Conservation (phyloP, 805 yeast genomes). For the Yamadazyma scolyti region DNA sequence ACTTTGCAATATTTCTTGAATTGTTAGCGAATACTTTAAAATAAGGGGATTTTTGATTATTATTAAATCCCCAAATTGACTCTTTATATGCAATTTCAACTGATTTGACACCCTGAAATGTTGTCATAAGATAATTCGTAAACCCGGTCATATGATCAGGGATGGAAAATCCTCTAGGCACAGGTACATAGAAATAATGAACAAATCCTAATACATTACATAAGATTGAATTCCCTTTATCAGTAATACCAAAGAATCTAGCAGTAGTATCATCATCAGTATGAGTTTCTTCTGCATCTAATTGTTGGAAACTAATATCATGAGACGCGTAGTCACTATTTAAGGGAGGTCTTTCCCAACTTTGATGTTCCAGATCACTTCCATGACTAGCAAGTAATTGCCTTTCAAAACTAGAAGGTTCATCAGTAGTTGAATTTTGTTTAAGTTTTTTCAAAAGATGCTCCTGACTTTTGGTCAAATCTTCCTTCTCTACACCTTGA, state of each 20-base stretch:
- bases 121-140: constrained; percentile 40
- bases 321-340: constrained; percentile 47
- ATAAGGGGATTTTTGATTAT: constrained; percentile 73
- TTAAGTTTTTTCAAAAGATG: constrained; percentile 31
- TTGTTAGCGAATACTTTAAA: constrained; percentile 68
- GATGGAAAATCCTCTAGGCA: constrained; percentile 70
- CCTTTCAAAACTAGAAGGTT: constrained; percentile 39
- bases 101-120: constrained; percentile 56
- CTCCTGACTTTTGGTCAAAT: constrained; percentile 23
- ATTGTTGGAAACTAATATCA: constrained; percentile 79
- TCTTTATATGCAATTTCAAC: constrained; percentile 71
- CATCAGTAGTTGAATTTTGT: constrained; percentile 13
- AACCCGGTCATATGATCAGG: constrained; percentile 50
- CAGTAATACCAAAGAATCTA: constrained; percentile 90
- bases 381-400: constrained; percentile 27
- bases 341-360: constrained; percentile 55
- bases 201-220: constrained; percentile 86
- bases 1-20: constrained; percentile 60
- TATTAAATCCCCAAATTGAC: constrained; percentile 91
- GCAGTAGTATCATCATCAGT: constrained; percentile 59
- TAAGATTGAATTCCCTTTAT: constrained; percentile 80
- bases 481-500: constrained; percentile 16
- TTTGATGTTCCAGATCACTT: constrained; percentile 33
- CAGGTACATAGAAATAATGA: constrained; percentile 90
- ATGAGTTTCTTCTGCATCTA: constrained; percentile 87